Evolutionary conservation across 108 stramenopile species (phyloP).

Genomic region (Nitzschia inconspicua): DNA sequence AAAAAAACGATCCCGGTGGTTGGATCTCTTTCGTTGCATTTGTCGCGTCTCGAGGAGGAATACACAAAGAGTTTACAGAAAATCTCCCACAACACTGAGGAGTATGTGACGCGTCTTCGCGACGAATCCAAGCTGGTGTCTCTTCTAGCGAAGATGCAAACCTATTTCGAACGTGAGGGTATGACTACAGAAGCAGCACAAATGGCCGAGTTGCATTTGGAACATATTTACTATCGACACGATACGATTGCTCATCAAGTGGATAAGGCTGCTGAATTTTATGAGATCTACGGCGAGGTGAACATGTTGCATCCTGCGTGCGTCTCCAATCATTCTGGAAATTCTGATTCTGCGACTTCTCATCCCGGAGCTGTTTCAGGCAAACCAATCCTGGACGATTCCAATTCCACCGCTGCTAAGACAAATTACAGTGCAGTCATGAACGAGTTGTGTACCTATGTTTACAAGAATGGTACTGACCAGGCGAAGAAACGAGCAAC

Average conservation of each 20-base stretch:
- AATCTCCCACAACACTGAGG: conserved; percentile 89
- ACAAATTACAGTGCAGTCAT: conserved; percentile 45
- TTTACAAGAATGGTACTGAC: conserved; percentile 92
- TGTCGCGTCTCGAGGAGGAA: conserved; percentile 91
- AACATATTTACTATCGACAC: conserved; percentile 97
- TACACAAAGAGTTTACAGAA: conserved; percentile 94
- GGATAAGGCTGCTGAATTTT: conserved; percentile 70
- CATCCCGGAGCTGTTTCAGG: conserved; percentile 79
- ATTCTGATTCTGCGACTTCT: conserved; percentile 27
- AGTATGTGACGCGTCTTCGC: conserved; percentile 87
- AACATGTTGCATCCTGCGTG: conserved; percentile 83
- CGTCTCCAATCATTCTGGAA: conserved; percentile 34
- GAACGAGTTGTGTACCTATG: conserved; percentile 75
- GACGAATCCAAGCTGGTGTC: conserved; percentile 88
- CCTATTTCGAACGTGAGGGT: conserved; percentile 84
- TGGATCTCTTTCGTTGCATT: conserved; percentile 81
- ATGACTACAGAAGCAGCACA: conserved; percentile 64
- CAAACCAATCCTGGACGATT: conserved; percentile 46
- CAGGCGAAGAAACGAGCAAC: conserved; percentile 87
- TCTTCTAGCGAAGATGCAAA: conserved; percentile 66
- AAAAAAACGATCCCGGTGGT: conserved; percentile 80
- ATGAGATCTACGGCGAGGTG: conserved; percentile 53
- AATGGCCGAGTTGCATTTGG: conserved; percentile 75
- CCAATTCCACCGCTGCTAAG: conserved; percentile 9
- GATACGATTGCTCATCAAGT: conserved; percentile 89